Evolutionary conservation across 148 eudicot genomes (phyloP).

Genomic region (Chenopodium album): DNA sequence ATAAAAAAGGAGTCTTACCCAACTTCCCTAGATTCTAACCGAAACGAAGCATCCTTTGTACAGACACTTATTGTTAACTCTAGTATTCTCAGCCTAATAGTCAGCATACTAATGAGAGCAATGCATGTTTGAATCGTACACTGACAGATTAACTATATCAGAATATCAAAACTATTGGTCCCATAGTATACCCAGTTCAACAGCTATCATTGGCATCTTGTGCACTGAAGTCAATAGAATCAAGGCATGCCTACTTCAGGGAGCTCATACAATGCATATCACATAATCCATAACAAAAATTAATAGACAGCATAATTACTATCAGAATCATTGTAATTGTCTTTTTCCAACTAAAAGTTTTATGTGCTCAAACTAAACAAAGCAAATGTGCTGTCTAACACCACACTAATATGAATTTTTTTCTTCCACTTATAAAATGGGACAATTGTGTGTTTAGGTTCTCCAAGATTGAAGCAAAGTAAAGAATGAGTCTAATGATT

Average conservation of each 20-base stretch:
- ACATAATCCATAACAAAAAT: background rate
- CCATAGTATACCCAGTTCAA: background rate
- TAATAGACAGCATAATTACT: background rate
- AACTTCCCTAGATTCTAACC: background rate
- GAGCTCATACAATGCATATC: background rate
- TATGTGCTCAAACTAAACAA: background rate
- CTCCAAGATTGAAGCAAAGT: background rate
- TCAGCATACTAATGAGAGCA: background rate
- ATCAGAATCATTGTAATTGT: background rate
- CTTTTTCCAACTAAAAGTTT: background rate
- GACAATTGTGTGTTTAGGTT: background rate
- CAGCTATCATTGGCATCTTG: constrained; percentile 2
- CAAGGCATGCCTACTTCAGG: background rate
- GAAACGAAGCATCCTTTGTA: background rate
- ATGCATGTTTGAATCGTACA: background rate
- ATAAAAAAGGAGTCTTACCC: background rate
- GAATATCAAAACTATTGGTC: background rate
- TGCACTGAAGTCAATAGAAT: constrained; percentile 11
- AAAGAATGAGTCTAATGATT: constrained; percentile 7
- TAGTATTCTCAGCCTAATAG: background rate
- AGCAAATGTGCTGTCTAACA: background rate
- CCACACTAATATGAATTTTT: background rate
- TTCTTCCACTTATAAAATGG: constrained; percentile 18
- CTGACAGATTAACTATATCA: background rate
- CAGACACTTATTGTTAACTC: background rate